Evolutionary conservation across 73 alveolate species (phyloP).

Genomic region (Uronychia binucleata): DNA sequence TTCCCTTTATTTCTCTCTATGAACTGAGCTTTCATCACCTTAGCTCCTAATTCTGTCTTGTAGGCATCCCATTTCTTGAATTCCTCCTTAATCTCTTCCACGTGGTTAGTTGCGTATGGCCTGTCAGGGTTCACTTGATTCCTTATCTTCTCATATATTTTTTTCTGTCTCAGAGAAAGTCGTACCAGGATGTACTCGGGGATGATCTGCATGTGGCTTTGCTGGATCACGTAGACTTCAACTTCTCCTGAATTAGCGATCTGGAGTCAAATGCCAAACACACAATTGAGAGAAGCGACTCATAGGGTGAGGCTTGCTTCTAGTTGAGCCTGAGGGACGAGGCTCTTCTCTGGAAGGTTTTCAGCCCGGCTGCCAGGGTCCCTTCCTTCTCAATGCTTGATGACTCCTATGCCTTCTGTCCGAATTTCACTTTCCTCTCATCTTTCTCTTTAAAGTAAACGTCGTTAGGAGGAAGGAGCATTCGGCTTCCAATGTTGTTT

Average conservation of each 20-base stretch:
- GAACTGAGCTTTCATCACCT: neutral
- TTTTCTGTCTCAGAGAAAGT: neutral
- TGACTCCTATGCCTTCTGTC: neutral
- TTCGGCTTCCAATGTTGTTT: conserved; percentile 34
- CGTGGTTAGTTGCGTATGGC: neutral
- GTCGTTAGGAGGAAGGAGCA: conserved; percentile 9
- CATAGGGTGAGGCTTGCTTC: neutral
- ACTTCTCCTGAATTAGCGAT: conserved; percentile 4
- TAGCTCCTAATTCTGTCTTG: neutral
- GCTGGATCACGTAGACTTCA: neutral
- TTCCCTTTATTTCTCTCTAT: neutral
- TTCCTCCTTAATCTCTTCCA: neutral
- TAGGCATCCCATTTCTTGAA: neutral
- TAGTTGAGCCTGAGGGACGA: too few species aligned
- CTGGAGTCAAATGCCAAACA: too few species aligned
- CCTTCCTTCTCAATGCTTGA: too few species aligned
- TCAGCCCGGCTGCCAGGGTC: neutral
- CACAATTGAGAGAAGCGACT: neutral
- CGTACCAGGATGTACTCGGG: conserved; percentile 1
- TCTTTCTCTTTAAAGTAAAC: neutral
- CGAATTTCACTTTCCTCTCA: neutral
- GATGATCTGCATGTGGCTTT: neutral
- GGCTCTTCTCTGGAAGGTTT: too few species aligned
- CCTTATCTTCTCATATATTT: neutral
- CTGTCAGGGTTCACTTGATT: neutral